Evolutionary conservation across 345 rosid genomes (phyloP), one percentile per base, ranked within the genome.

Genomic region (Hibiscus syriacus): DNA sequence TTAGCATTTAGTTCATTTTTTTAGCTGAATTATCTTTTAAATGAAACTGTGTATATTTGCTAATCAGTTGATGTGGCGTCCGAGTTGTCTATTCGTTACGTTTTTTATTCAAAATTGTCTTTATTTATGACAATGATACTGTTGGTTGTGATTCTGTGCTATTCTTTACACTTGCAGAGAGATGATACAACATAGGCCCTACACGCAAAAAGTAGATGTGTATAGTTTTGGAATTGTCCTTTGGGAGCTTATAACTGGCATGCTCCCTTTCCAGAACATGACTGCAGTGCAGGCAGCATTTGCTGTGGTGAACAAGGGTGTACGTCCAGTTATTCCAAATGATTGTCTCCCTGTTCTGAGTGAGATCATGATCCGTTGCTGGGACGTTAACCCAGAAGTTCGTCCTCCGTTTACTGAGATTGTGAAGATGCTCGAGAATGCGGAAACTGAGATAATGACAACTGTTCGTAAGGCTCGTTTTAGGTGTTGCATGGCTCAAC

Each of bases 131-230:
- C 17, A 45, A 16, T 45, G 16, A 16, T 45, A 45, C 36, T 7
- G 11, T 36, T 54, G 34, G n/a, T 54, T 54, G 50, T 68, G 45
- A 27, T 65, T 65, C 43, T 1, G 12, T 49, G 34, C 10, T 12
- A 49, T 19, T 41, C 11, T 17, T 55, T 68, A 4, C 49, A 41
- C 29, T 16, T 77, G 71, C 84, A 84, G 85, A 56, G 84, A 84
- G 76, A 81, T 84, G 85, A 84, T 81, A 53, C 85, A 81, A 80
- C 87, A 79, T 57, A 67, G 84, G 76, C 85, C 87, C 48, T 84
- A 81, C 75, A 80, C 82, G 0, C 85, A 81, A 59, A 84, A 81
- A 65, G 87, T 81, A 22, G 87, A 84, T 46, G 87, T 84, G 32
- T 84, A 81, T 58, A 84, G 87, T 72, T 84, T 84, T 52, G 87